Percentiles rank a stretch among this genome's conserved stretches.
Evolutionary conservation across 768 basidiomycete genomes (phyloP).

Genomic region (Termitomyces sp.): DNA sequence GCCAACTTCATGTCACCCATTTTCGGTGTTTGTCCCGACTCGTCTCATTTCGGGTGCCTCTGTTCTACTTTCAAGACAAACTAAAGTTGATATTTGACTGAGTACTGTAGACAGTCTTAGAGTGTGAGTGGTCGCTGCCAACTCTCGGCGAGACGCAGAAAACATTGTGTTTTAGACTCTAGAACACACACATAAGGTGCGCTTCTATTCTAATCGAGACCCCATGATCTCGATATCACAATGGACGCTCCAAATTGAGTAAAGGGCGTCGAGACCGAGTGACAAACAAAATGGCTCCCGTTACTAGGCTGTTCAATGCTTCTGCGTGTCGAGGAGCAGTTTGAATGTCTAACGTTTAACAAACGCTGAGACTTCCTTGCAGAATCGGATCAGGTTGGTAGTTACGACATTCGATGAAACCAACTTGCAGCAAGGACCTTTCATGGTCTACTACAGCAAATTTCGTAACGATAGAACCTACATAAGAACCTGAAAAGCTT

Average conservation of each 20-base stretch:
- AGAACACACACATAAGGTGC: background rate
- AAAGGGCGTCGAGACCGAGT: background rate
- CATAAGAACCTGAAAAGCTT: no score
- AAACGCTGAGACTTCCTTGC: background rate
- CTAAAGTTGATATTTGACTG: no score
- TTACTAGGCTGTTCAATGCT: background rate
- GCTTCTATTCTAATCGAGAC: background rate
- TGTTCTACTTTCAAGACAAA: conserved; percentile 11
- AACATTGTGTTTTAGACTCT: background rate
- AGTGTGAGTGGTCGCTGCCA: background rate
- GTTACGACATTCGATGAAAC: background rate
- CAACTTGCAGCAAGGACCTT: background rate
- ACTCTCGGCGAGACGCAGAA: background rate
- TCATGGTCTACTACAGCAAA: background rate
- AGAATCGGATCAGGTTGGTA: background rate
- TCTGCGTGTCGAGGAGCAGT: background rate
- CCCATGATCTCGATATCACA: background rate
- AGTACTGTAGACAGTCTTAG: background rate
- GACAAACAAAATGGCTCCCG: background rate
- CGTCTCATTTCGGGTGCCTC: conserved; percentile 3
- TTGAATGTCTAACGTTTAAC: background rate
- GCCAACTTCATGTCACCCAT: conserved; percentile 8
- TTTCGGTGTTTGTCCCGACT: background rate
- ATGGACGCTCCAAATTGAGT: background rate
- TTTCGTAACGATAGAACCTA: background rate